Percentiles rank a stretch among this genome's conserved stretches.
These are phyloP conservation scores for Fusarium floridanum DNA, from an alignment of 2,329 filamentous ascomycete genomes.

Conservation along the genomic window DNA sequence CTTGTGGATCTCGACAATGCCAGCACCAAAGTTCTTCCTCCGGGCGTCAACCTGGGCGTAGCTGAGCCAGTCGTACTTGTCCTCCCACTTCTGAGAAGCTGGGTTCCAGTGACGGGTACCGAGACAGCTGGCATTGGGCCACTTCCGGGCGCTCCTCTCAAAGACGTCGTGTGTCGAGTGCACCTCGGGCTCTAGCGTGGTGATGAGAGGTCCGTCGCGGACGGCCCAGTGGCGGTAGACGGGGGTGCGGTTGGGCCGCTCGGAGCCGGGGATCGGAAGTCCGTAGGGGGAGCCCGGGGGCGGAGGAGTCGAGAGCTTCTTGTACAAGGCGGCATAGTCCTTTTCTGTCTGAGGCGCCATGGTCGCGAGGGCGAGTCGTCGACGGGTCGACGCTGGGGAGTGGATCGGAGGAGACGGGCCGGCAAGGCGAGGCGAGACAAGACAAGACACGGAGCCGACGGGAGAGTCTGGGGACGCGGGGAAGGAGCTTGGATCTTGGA, in stretches of 20 bases:
- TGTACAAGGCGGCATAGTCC: constrained; percentile 57
- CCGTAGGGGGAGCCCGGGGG: constrained; percentile 83
- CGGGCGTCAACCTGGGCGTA: constrained; percentile 84
- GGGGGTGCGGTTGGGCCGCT: constrained; percentile 77
- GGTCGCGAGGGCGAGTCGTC: constrained; percentile 31
- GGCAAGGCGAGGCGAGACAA: constrained; percentile 28
- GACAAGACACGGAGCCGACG: constrained; percentile 13
- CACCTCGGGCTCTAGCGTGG: constrained; percentile 77
- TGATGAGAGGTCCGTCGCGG: constrained; percentile 77
- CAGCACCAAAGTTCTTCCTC: constrained; percentile 86
- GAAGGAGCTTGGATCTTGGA: constrained; percentile 14
- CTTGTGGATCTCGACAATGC: constrained; percentile 85
- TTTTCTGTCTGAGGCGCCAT: constrained; percentile 50
- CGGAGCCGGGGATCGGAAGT: constrained; percentile 80
- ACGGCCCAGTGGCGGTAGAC: constrained; percentile 89
- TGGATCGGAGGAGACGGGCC: constrained; percentile 19
- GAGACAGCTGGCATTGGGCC: constrained; percentile 78
- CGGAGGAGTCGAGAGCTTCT: constrained; percentile 71
- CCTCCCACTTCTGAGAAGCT: constrained; percentile 76
- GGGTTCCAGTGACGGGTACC: constrained; percentile 86
- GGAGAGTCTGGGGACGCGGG: constrained; percentile 20
- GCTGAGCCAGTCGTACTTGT: constrained; percentile 85
- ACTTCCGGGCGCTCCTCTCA: constrained; percentile 73
- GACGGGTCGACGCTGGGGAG: constrained; percentile 5
- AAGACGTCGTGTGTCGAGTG: constrained; percentile 85